These are phyloP conservation scores for Borovskyia barvae DNA, from an alignment of 208 protist species.

Conservation along the genomic window DNA sequence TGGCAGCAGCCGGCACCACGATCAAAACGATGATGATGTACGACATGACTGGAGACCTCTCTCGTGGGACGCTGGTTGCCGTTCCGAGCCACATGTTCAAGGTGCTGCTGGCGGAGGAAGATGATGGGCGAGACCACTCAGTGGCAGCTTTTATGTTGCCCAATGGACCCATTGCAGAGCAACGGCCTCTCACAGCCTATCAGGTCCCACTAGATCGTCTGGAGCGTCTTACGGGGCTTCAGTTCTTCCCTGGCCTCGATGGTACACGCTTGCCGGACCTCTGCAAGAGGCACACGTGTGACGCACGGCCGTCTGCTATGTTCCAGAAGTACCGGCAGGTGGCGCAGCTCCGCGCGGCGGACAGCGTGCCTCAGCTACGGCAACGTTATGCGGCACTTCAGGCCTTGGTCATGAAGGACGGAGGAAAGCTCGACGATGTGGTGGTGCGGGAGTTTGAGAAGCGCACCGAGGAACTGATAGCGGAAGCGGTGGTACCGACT, in stretches of 20 bases:
- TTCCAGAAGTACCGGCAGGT: slow-evolving; percentile 59
- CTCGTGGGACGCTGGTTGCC: slow-evolving; percentile 38
- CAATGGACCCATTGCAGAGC: slow-evolving; percentile 62
- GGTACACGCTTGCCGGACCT: slow-evolving; percentile 38
- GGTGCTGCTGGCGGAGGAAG: slow-evolving; percentile 55
- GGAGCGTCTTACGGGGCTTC: slow-evolving; percentile 64
- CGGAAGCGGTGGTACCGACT: slow-evolving; percentile 19
- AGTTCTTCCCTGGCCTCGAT: slow-evolving; percentile 64
- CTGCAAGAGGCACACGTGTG: slow-evolving; percentile 51
- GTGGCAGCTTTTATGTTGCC: slow-evolving; percentile 77
- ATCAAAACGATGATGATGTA: slow-evolving; percentile 48
- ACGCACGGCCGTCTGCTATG: slow-evolving; percentile 31
- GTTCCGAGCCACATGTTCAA: slow-evolving; percentile 89
- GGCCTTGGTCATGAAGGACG: slow-evolving; percentile 8
- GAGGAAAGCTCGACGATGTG: slow-evolving; percentile 27
- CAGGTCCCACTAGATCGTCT: slow-evolving; percentile 58
- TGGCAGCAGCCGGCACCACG: slow-evolving; percentile 4
- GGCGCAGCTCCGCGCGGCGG: slow-evolving; percentile 54
- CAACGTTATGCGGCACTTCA: slow-evolving; percentile 36
- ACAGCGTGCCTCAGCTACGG: slow-evolving; percentile 52
- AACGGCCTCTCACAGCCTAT: slow-evolving; percentile 67
- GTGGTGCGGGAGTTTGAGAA: slow-evolving; percentile 44
- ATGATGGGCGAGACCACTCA: slow-evolving; percentile 24
- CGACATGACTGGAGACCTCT: slow-evolving; percentile 52
- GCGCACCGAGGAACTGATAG: slow-evolving; percentile 44